A percentile compares a stretch with the other conserved stretches of the same genome.
phyloP scores from a whole-genome alignment of 805 yeast genomes.

The Schizosaccharomyces octosporus region DNA sequence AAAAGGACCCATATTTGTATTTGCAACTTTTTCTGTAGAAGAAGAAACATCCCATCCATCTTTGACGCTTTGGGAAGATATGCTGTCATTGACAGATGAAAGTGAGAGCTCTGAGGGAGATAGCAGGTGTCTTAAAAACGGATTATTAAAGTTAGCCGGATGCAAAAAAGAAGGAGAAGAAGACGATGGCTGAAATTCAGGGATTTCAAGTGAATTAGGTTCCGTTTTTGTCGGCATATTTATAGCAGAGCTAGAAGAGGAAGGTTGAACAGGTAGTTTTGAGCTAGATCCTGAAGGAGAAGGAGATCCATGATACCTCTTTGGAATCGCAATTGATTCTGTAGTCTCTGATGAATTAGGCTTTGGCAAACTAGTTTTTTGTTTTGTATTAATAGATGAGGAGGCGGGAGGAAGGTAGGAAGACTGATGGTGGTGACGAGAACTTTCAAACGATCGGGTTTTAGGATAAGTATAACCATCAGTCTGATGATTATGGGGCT shows the following conservation, averaged over 20 bases:
- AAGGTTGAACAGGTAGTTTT: too few relatives aligned
- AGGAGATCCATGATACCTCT: neutral
- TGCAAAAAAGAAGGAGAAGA: neutral
- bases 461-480: too few relatives aligned
- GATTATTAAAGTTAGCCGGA: neutral
- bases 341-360: neutral
- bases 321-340: neutral
- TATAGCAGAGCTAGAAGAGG: neutral
- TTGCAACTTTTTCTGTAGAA: neutral
- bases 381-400: neutral
- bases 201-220: neutral
- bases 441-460: neutral
- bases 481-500: neutral
- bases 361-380: neutral
- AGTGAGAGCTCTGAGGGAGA: neutral
- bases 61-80: too few relatives aligned
- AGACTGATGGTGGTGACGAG: neutral
- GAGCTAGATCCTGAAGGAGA: too few relatives aligned
- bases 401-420: neutral
- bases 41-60: neutral
- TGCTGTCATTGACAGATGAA: too few relatives aligned
- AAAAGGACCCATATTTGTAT: too few relatives aligned
- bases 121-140: neutral
- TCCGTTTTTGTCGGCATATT: neutral
- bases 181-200: neutral